phyloP scores from a whole-genome alignment of 2,329 filamentous ascomycete genomes.

The Geosmithia morbida region DNA sequence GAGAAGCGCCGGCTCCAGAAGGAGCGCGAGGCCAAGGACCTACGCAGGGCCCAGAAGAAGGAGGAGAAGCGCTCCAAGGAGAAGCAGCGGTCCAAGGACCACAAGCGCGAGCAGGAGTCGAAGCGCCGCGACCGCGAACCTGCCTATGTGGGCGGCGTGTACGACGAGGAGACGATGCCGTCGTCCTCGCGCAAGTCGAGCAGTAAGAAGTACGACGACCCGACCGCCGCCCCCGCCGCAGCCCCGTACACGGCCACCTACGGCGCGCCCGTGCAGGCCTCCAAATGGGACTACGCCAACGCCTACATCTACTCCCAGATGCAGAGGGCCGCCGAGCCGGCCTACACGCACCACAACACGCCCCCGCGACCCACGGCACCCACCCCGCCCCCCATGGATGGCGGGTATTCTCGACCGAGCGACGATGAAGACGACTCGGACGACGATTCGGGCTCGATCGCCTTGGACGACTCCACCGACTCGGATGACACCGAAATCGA shows the following conservation, averaged over 20 bases:
- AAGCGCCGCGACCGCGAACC: constrained; percentile 14
- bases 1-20: constrained; percentile 7
- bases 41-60: constrained; percentile 8
- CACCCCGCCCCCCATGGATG: constrained; percentile 17
- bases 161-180: constrained; percentile 16
- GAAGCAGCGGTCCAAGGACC: constrained; percentile 22
- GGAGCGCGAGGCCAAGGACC: constrained; percentile 8
- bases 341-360: not conserved
- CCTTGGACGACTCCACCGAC: no score
- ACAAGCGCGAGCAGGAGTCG: constrained; percentile 19
- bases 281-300: constrained; percentile 4
- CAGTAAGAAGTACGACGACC: constrained; percentile 22
- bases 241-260: not conserved
- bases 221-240: constrained; percentile 4
- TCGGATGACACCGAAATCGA: constrained; percentile 14
- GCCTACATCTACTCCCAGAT: constrained; percentile 13
- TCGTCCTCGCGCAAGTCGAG: constrained; percentile 14
- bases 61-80: constrained; percentile 12
- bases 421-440: constrained; percentile 10
- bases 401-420: constrained; percentile 4
- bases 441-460: no score
- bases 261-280: no score
- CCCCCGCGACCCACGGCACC: constrained; percentile 5
- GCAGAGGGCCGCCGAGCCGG: constrained; percentile 6
- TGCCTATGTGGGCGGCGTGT: constrained; percentile 19